phyloP scores from a whole-genome alignment of 1,284 basidiomycete species.

The Schizopora paradoxa region DNA sequence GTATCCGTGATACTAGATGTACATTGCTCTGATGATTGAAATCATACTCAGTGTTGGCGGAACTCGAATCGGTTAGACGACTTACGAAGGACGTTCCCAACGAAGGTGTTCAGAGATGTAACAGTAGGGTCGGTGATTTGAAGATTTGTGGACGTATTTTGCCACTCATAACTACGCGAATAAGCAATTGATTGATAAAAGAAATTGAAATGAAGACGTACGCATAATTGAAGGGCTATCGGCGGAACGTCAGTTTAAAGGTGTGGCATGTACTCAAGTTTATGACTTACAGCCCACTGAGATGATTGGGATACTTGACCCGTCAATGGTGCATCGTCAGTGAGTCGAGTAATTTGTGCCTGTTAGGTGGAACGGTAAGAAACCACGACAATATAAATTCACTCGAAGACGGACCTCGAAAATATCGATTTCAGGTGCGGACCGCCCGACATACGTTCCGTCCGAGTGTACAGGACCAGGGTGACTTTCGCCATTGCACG shows the following conservation, averaged over 20 bases:
- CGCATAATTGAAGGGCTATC: slow-evolving; percentile 41
- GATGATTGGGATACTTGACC: slow-evolving; percentile 43
- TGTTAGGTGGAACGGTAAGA: neutral
- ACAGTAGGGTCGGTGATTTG: slow-evolving; percentile 39
- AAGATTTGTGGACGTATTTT: slow-evolving; percentile 39
- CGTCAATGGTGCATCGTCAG: slow-evolving; percentile 19
- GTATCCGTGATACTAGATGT: slow-evolving; percentile 31
- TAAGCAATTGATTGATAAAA: neutral
- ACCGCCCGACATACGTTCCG: slow-evolving; percentile 48
- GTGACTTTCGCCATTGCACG: slow-evolving; percentile 47
- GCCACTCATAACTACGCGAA: slow-evolving; percentile 31
- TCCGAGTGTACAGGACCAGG: slow-evolving; percentile 49
- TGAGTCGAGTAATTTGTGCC: slow-evolving; percentile 22
- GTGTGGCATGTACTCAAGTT: too few species aligned
- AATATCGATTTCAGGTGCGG: slow-evolving; percentile 47
- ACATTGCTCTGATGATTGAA: slow-evolving; percentile 37
- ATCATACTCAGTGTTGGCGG: neutral
- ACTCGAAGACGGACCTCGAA: slow-evolving; percentile 41
- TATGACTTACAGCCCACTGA: slow-evolving; percentile 36
- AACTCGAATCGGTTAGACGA: neutral
- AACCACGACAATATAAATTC: slow-evolving; percentile 18
- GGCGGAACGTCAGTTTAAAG: slow-evolving; percentile 3
- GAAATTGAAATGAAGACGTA: slow-evolving; percentile 1
- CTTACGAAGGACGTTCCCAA: slow-evolving; percentile 41
- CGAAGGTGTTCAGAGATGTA: slow-evolving; percentile 47